Percentiles rank a stretch among this genome's conserved stretches.
phyloP scores from a whole-genome alignment of 805 yeast genomes.

The Kodamaea fukazawae region DNA sequence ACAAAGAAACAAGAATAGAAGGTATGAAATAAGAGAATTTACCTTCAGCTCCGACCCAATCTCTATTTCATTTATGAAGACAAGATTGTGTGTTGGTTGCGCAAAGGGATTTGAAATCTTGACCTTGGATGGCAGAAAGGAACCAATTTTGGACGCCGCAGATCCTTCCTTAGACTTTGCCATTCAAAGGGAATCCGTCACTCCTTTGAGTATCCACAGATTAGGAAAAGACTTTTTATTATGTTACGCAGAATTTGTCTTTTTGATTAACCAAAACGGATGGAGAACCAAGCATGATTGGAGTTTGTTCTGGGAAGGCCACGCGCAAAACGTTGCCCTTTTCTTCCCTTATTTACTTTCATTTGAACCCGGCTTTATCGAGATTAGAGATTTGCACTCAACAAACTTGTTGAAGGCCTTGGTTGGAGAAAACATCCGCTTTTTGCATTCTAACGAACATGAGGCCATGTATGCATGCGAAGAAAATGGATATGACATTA shows the following conservation, averaged over 20 bases:
- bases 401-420: slow-evolving; percentile 86
- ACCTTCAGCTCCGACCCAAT: slow-evolving; percentile 86
- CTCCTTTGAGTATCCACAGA: slow-evolving; percentile 89
- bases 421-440: slow-evolving; percentile 86
- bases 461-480: slow-evolving; percentile 93
- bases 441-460: slow-evolving; percentile 85
- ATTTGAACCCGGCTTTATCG: slow-evolving; percentile 87
- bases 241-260: slow-evolving; percentile 89
- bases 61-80: slow-evolving; percentile 83
- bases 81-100: slow-evolving; percentile 91
- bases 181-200: slow-evolving; percentile 67
- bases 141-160: slow-evolving; percentile 93
- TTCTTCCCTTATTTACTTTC: slow-evolving; percentile 93
- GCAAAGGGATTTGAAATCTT: slow-evolving; percentile 95
- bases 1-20: slow-evolving; percentile 54
- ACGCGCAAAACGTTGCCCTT: slow-evolving; percentile 86
- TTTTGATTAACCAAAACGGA: slow-evolving; percentile 90
- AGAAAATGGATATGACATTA: slow-evolving; percentile 86
- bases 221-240: slow-evolving; percentile 79
- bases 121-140: slow-evolving; percentile 79
- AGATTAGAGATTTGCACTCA: slow-evolving; percentile 85
- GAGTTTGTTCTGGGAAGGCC: slow-evolving; percentile 96
- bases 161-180: slow-evolving; percentile 97
- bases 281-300: slow-evolving; percentile 95
- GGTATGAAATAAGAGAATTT: slow-evolving; percentile 70